These are phyloP conservation scores for Ophiostoma sp. DNA, from an alignment of 2,329 filamentous ascomycete genomes.

Conservation along the genomic window DNA sequence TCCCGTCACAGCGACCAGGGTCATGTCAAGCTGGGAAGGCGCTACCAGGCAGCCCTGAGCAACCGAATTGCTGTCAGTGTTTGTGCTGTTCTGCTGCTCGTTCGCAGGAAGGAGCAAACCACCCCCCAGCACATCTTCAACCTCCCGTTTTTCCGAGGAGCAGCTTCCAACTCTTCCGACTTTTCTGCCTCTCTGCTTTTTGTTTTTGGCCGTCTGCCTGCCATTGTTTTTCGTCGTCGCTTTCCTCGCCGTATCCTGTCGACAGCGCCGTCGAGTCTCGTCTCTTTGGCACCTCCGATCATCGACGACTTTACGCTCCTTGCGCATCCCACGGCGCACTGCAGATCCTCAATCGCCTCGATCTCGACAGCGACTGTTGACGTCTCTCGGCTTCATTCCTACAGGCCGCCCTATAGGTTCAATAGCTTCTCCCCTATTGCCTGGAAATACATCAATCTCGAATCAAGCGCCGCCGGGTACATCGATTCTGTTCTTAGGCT, in stretches of 20 bases:
- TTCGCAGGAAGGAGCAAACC: constrained; percentile 14
- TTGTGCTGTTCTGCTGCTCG: neutral
- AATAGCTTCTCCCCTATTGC: neutral
- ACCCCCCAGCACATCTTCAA: constrained; percentile 24
- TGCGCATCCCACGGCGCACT: neutral
- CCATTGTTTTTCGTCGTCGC: constrained; percentile 10
- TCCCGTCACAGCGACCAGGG: constrained; percentile 22
- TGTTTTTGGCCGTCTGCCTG: constrained; percentile 30
- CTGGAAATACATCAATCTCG: neutral
- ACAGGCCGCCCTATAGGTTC: neutral
- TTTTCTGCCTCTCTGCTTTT: constrained; percentile 11
- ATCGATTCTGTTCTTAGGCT: neutral
- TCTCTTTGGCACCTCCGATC: neutral
- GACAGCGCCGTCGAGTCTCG: constrained; percentile 1
- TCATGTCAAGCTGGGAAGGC: constrained; percentile 20
- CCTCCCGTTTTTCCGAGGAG: constrained; percentile 24
- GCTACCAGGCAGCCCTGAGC: constrained; percentile 15
- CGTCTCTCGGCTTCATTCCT: neutral
- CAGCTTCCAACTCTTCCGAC: constrained; percentile 14
- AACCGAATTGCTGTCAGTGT: neutral
- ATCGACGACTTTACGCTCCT: neutral
- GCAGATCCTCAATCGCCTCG: neutral
- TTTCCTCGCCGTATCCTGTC: constrained; percentile 6
- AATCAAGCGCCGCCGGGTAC: neutral
- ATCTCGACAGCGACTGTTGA: neutral